Evolutionary conservation across 75 land plant genomes (phyloP).

Genomic region (Pseudotsuga menziesii): DNA sequence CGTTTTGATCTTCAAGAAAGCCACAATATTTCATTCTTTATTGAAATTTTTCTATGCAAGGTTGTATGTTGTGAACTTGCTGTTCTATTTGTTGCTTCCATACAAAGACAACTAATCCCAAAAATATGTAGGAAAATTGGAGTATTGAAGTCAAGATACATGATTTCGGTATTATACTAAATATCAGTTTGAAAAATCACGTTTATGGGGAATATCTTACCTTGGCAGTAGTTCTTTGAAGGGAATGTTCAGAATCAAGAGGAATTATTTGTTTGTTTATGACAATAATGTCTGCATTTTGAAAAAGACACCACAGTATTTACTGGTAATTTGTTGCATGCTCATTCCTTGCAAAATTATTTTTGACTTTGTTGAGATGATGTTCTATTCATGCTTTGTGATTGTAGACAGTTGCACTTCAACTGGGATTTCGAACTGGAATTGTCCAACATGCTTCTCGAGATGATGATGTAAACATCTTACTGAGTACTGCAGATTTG

Average conservation of each 20-base stretch:
- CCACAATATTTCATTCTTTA: no score
- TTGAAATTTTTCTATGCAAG: not conserved
- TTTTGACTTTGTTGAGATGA: not conserved
- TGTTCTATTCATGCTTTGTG: not conserved
- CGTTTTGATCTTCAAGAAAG: not conserved
- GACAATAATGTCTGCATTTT: not conserved
- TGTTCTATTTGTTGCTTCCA: not conserved
- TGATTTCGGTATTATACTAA: no score
- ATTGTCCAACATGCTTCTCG: slow-evolving; percentile 42
- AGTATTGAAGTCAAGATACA: not conserved
- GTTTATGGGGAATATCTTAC: no score
- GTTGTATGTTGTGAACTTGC: not conserved
- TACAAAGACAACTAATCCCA: not conserved
- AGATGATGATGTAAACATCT: slow-evolving; percentile 43
- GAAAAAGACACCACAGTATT: not conserved
- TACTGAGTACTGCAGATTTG: slow-evolving; percentile 56
- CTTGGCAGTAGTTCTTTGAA: no score
- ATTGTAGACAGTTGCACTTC: slow-evolving; percentile 54
- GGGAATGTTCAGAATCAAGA: no score
- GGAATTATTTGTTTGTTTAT: no score
- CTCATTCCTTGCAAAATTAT: not conserved
- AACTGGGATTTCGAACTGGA: slow-evolving; percentile 47
- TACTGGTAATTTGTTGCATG: not conserved
- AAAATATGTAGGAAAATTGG: not conserved
- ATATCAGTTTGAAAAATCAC: no score